Evolutionary conservation across 345 rosid genomes (phyloP).

Genomic region (Lenwebbia sp.): DNA sequence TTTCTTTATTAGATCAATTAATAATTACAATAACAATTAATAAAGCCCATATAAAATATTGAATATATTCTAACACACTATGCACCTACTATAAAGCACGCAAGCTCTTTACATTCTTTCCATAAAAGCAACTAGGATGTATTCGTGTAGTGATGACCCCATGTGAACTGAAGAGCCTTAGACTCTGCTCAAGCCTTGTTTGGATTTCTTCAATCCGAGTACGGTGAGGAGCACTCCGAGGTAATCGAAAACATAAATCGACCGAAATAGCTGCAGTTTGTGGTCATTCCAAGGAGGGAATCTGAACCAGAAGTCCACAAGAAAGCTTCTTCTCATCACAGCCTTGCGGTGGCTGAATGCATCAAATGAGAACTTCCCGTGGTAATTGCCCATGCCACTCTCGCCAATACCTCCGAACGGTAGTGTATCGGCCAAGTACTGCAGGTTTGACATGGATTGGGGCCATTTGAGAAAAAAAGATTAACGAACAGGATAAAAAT

Average conservation of each 20-base stretch:
- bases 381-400: conserved; percentile 53
- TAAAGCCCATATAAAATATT: too few relatives aligned
- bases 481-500: not conserved
- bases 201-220: conserved; percentile 39
- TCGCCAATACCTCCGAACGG: conserved; percentile 72
- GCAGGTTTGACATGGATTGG: not conserved
- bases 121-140: not conserved
- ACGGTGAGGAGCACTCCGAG: conserved; percentile 33
- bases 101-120: not conserved
- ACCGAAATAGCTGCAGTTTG: conserved; percentile 37
- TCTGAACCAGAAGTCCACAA: conserved; percentile 51
- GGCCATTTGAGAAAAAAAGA: not conserved
- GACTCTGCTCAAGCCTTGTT: not conserved
- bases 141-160: not conserved
- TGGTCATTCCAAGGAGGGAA: conserved; percentile 59
- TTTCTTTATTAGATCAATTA: too few relatives aligned
- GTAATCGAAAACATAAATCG: conserved; percentile 18
- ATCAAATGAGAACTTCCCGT: conserved; percentile 56
- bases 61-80: not conserved
- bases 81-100: not conserved
- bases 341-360: conserved; percentile 47
- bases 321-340: conserved; percentile 27
- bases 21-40: too few relatives aligned
- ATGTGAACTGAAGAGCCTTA: not conserved
- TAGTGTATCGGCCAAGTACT: conserved; percentile 41